These are phyloP conservation scores for Extremus antarcticus DNA, from an alignment of 495 filamentous ascomycete genomes.

Conservation along the genomic window DNA sequence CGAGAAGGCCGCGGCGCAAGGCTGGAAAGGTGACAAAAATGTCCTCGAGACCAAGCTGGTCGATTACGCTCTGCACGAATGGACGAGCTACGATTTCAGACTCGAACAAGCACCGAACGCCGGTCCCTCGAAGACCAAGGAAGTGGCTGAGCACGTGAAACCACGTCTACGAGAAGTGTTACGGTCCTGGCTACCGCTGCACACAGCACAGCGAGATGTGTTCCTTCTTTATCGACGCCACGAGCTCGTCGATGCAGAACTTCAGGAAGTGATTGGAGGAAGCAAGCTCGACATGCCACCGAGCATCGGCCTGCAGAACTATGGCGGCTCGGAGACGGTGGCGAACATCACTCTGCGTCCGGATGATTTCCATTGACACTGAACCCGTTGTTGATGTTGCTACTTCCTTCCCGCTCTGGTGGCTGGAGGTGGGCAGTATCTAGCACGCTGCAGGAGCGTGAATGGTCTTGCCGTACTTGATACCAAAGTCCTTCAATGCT, in stretches of 20 bases:
- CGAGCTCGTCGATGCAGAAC: neutral
- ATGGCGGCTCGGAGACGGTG: neutral
- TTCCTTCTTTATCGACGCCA: neutral
- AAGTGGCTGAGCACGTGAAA: neutral
- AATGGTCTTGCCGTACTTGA: too few relatives aligned
- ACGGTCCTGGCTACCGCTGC: neutral
- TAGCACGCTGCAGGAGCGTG: too few relatives aligned
- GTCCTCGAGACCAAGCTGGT: neutral
- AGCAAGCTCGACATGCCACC: neutral
- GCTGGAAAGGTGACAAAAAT: neutral
- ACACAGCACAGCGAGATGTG: neutral
- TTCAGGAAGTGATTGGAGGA: neutral
- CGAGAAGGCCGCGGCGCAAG: neutral
- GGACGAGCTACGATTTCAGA: neutral
- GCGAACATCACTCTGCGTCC: neutral
- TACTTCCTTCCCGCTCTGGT: too few relatives aligned
- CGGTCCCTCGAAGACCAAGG: neutral
- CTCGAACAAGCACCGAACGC: neutral
- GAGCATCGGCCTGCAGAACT: neutral
- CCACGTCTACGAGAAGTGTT: neutral
- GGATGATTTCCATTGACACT: neutral
- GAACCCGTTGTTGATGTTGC: too few relatives aligned
- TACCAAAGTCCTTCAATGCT: too few relatives aligned
- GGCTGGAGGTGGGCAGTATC: too few relatives aligned
- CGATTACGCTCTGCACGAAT: neutral